Percentiles rank a stretch among this genome's conserved stretches.
These are phyloP conservation scores for Hymenoscyphus repandus DNA, from an alignment of 2,329 filamentous ascomycete genomes.

Conservation along the genomic window DNA sequence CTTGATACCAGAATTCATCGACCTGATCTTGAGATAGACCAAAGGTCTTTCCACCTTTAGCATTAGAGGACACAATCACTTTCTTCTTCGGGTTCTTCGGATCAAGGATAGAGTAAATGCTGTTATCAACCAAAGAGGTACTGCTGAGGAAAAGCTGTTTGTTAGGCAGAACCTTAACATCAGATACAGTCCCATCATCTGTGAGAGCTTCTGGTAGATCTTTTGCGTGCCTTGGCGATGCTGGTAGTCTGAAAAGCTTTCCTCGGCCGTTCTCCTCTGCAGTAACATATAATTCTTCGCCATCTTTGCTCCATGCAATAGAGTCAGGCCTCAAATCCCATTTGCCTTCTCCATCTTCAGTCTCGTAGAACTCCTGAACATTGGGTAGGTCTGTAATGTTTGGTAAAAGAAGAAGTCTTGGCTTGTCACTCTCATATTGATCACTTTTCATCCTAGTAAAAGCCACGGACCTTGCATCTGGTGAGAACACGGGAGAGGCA, in stretches of 20 bases:
- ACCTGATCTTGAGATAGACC: slow-evolving; percentile 60
- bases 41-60: slow-evolving; percentile 60
- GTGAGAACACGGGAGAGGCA: slow-evolving; percentile 65
- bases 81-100: slow-evolving; percentile 37
- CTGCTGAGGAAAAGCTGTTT: slow-evolving; percentile 58
- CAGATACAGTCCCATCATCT: slow-evolving; percentile 47
- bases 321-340: slow-evolving; percentile 56
- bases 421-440: slow-evolving; percentile 78
- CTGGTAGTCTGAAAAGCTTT: slow-evolving; percentile 57
- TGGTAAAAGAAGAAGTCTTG: slow-evolving; percentile 59
- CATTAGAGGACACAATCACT: slow-evolving; percentile 53
- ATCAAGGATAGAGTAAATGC: slow-evolving; percentile 52
- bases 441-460: slow-evolving; percentile 74
- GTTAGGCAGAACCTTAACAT: slow-evolving; percentile 47
- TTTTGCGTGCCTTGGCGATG: slow-evolving; percentile 44
- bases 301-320: slow-evolving; percentile 52
- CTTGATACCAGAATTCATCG: slow-evolving; percentile 64
- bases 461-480: slow-evolving; percentile 62
- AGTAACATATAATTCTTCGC: slow-evolving; percentile 63
- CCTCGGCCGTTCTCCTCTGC: slow-evolving; percentile 64
- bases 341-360: slow-evolving; percentile 55
- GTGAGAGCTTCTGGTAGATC: slow-evolving; percentile 46
- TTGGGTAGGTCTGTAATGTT: slow-evolving; percentile 53
- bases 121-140: slow-evolving; percentile 69
- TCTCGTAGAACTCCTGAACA: slow-evolving; percentile 58